Conservation (phyloP, 192 early-diverging fungal species). For the Neocallimastix lanati region DNA sequence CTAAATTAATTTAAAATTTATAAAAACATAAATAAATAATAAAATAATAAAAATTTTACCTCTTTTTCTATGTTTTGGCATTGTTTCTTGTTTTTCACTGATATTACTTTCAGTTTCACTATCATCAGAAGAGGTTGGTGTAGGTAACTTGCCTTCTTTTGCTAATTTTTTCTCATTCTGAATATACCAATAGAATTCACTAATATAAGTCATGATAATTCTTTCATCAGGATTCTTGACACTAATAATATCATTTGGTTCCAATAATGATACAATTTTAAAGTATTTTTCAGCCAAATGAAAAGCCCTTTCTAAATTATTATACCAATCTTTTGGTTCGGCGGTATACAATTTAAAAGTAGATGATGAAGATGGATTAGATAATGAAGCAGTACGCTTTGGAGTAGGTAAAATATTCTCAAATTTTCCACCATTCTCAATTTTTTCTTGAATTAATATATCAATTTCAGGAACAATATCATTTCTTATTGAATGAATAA, state of each 20-base stretch:
- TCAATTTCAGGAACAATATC: conserved; percentile 5
- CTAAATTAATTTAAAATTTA: too few species aligned
- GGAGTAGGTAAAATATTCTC: not conserved
- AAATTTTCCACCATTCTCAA: not conserved
- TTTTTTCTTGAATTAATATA: not conserved
- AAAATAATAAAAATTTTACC: too few species aligned
- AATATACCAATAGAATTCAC: not conserved
- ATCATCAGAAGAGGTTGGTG: not conserved
- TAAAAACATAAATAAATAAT: too few species aligned
- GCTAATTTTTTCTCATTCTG: not conserved
- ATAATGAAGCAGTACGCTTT: not conserved
- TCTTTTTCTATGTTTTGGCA: not conserved
- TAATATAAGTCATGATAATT: conserved; percentile 15
- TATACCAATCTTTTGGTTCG: conserved; percentile 9
- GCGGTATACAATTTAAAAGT: not conserved
- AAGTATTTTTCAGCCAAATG: conserved; percentile 8
- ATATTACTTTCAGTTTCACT: not conserved
- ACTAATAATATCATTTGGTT: conserved; percentile 9
- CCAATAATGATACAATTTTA: conserved; percentile 5
- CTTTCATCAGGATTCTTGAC: conserved; percentile 10
- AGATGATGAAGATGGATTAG: not conserved
- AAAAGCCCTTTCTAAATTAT: conserved; percentile 8
- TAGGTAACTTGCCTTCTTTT: not conserved
- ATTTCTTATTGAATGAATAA: conserved; percentile 7
- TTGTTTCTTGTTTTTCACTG: not conserved